Conservation (phyloP, 2,329 filamentous ascomycete genomes). For the Pseudopithomyces chartarum region DNA sequence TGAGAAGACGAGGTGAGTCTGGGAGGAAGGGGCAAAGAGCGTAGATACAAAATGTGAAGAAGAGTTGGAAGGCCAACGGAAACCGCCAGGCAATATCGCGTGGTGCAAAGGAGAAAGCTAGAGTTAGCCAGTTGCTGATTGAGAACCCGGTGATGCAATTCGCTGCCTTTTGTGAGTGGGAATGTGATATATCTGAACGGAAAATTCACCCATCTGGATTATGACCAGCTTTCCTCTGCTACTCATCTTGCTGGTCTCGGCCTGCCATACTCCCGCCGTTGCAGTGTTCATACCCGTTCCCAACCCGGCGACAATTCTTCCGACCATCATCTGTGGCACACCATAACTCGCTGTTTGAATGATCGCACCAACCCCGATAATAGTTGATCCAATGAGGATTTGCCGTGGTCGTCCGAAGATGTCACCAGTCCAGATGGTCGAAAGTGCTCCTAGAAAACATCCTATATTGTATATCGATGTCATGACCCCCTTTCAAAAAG, state of each 20-base stretch:
- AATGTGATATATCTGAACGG: background rate
- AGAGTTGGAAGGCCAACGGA: constrained; percentile 61
- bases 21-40: constrained; percentile 52
- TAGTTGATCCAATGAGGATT: constrained; percentile 60
- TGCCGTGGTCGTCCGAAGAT: constrained; percentile 61
- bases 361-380: constrained; percentile 46
- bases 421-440: constrained; percentile 58
- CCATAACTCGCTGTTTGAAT: constrained; percentile 44
- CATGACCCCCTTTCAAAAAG: constrained; percentile 43
- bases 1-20: constrained; percentile 54
- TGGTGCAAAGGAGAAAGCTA: constrained; percentile 48
- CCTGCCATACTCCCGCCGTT: constrained; percentile 55
- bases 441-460: constrained; percentile 51
- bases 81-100: constrained; percentile 48
- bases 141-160: constrained; percentile 51
- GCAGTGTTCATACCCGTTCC: constrained; percentile 57
- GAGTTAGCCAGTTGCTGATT: constrained; percentile 51
- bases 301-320: constrained; percentile 51
- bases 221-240: constrained; percentile 53
- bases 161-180: constrained; percentile 28
- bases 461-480: constrained; percentile 51
- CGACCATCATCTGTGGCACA: constrained; percentile 46
- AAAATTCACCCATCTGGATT: constrained; percentile 48
- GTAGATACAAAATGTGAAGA: constrained; percentile 63
- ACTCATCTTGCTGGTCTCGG: constrained; percentile 53